Conservation (phyloP, 768 basidiomycete genomes). For the Collybiopsis confluens region DNA sequence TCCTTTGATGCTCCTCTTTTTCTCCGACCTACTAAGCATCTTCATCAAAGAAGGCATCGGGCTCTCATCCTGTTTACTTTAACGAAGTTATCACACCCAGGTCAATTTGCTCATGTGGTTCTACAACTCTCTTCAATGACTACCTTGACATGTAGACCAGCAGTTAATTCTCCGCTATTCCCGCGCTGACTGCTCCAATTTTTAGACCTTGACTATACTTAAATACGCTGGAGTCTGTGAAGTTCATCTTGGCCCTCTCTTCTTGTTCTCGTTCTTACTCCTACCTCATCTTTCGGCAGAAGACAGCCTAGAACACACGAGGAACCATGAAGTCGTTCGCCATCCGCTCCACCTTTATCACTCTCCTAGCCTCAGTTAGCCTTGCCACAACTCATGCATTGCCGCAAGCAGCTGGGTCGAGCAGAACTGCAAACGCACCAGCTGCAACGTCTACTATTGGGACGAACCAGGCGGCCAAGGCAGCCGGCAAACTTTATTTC, state of each 20-base stretch:
- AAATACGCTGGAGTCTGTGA: too few species aligned
- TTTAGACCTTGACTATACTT: not conserved
- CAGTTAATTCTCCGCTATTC: not conserved
- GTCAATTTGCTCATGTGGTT: not conserved
- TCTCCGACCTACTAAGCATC: not conserved
- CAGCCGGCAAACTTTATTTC: constrained; percentile 37
- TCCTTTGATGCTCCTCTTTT: not conserved
- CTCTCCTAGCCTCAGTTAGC: not conserved
- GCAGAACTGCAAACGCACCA: constrained; percentile 7
- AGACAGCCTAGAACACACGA: too few species aligned
- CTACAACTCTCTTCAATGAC: not conserved
- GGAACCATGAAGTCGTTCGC: not conserved
- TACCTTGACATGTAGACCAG: too few species aligned
- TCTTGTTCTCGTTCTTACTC: not conserved
- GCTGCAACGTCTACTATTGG: constrained; percentile 4
- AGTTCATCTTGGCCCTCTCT: not conserved
- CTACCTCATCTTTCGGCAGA: not conserved
- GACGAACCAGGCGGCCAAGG: constrained; percentile 27
- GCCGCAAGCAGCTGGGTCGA: not conserved
- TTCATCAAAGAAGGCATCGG: not conserved
- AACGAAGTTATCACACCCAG: not conserved
- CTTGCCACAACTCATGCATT: not conserved
- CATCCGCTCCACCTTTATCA: not conserved
- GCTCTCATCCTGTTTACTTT: not conserved
- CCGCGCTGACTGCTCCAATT: not conserved